Conservation (phyloP, 306 rosid species). For the Abrus pulchellus region DNA sequence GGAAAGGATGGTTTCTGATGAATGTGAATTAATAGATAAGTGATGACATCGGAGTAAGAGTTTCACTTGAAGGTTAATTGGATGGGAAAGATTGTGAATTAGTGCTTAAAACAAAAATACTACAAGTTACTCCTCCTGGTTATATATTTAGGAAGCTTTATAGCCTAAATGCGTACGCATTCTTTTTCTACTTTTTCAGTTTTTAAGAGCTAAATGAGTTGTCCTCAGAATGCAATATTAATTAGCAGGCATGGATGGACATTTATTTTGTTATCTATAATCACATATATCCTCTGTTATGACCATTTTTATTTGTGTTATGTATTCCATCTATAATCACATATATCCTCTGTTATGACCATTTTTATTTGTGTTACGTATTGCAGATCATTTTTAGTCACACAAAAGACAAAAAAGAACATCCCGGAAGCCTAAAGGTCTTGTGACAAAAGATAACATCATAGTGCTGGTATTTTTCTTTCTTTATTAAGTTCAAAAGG, state of each 20-base stretch:
- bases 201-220: neutral
- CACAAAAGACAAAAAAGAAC: neutral
- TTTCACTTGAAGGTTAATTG: neutral
- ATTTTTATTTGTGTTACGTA: neutral
- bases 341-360: constrained; percentile 5
- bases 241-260: neutral
- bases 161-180: neutral
- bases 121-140: neutral
- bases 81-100: neutral
- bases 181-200: neutral
- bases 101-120: neutral
- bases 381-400: constrained; percentile 1
- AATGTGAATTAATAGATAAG: neutral
- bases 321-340: neutral
- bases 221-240: neutral
- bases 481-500: constrained; percentile 7
- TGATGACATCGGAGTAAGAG: neutral
- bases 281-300: neutral
- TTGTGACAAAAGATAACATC: neutral
- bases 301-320: neutral
- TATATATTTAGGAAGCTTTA: neutral
- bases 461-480: constrained; percentile 17
- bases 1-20: neutral
- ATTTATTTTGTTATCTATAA: constrained; percentile 10
- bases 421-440: neutral